phyloP scores from a whole-genome alignment of 1,284 basidiomycete species.

The Rhodotorula mucilaginosa region DNA sequence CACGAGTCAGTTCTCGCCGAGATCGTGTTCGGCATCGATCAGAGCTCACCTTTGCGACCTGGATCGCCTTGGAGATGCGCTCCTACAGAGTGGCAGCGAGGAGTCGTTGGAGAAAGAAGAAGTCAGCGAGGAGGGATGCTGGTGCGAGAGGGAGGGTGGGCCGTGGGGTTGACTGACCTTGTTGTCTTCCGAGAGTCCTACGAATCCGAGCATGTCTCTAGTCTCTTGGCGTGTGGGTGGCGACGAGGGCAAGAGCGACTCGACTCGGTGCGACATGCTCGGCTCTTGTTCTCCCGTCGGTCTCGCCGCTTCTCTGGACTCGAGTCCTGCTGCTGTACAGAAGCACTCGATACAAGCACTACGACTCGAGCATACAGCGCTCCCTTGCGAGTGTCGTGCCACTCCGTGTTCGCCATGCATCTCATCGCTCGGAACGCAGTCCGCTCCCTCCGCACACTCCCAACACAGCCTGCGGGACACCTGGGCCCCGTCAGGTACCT shows the following conservation, averaged over 20 bases:
- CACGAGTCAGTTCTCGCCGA: neutral
- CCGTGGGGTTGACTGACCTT: conserved; percentile 27
- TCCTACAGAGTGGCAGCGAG: conserved; percentile 53
- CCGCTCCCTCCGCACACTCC: neutral
- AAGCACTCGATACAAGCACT: too few species aligned
- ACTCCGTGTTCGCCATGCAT: neutral
- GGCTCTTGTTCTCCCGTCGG: too few species aligned
- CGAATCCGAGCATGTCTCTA: conserved; percentile 13
- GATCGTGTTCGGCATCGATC: too few species aligned
- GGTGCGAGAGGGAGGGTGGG: too few species aligned
- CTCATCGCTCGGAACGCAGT: conserved; percentile 15
- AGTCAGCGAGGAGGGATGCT: neutral
- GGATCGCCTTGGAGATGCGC: conserved; percentile 71
- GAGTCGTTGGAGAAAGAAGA: too few species aligned
- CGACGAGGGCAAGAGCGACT: neutral
- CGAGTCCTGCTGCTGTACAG: too few species aligned
- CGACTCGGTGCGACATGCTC: too few species aligned
- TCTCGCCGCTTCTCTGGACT: too few species aligned
- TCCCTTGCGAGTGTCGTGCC: neutral
- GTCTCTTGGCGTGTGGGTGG: neutral
- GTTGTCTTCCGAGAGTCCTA: conserved; percentile 40
- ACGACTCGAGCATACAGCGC: too few species aligned
- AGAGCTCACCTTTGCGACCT: conserved; percentile 65
- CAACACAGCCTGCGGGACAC: too few species aligned
- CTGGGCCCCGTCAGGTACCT: conserved; percentile 1